Evolutionary conservation across 768 basidiomycete genomes (phyloP), one percentile per base, ranked within the genome.

Genomic region (Suillus americanus): DNA sequence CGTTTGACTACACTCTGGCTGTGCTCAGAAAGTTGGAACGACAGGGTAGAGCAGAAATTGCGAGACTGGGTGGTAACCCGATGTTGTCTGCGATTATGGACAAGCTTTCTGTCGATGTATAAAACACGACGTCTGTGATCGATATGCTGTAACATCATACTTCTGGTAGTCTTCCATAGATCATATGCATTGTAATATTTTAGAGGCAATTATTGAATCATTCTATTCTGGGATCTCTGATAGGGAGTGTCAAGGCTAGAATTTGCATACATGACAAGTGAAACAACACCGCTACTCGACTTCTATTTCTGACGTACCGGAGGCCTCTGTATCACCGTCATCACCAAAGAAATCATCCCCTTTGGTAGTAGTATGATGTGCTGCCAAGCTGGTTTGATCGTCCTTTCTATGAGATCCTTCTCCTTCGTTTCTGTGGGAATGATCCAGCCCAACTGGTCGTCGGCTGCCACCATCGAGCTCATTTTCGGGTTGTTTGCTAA

Each of bases 1-100:
- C 95, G 0, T 97, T 99, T 70, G 89, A 87, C 1, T 99, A 99
- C 73, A 97, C 95, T 0, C 78, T 88, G 8, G 75, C 78, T 0
- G 94, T 97, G 1, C 77, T 98, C 46, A 69, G 73, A 6, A 84
- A 79, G 3, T 79, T 99, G 18, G 90, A 92, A 67, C 71, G 68
- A 13, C 92, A 94, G 74, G 87, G 89, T 0, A 73, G 83, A 5
- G 79, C 75, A 0, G 95, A 97, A 75, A 86, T 97, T 18, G 72
- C 69, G 25, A 77, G 88, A 62, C 75, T 97, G 13, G 95, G 95
- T 1, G 95, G 95, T 16, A 97, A 97, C 69, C 69, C 68, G 30
- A 79, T 79, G 61, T 70, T 97, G 38, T 85, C 86, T 68, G 79
- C 73, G 8, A 80, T 91, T 63, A 79, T 91, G 74, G 81, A 87